These are phyloP conservation scores for Terfezia boudieri DNA, from an alignment of 495 filamentous ascomycete genomes.

Conservation along the genomic window DNA sequence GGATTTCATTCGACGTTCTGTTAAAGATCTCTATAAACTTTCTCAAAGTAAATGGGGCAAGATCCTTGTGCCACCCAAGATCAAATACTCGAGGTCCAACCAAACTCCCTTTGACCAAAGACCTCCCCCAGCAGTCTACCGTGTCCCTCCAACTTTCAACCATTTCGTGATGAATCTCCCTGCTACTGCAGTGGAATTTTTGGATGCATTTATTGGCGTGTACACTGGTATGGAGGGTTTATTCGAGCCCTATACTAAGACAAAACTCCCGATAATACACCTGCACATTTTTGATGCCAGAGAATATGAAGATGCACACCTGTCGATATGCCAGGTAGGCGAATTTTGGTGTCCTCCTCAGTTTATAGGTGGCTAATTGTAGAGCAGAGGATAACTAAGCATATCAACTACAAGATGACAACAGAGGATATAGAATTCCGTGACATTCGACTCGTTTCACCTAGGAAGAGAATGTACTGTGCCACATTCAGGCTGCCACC, in stretches of 20 bases:
- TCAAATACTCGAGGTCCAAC: slow-evolving; percentile 7
- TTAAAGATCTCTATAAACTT: slow-evolving; percentile 33
- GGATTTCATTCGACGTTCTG: slow-evolving; percentile 49
- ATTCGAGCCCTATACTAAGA: slow-evolving; percentile 35
- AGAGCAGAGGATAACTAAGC: slow-evolving; percentile 4
- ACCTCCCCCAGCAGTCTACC: slow-evolving; percentile 25
- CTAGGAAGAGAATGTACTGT: slow-evolving; percentile 91
- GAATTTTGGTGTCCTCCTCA: not conserved
- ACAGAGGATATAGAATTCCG: slow-evolving; percentile 40
- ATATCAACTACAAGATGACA: slow-evolving; percentile 14
- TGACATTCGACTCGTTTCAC: slow-evolving; percentile 73
- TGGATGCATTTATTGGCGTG: slow-evolving; percentile 63
- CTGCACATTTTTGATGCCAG: slow-evolving; percentile 32
- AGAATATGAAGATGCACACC: slow-evolving; percentile 2
- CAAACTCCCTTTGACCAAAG: slow-evolving; percentile 14
- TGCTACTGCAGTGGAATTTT: slow-evolving; percentile 62
- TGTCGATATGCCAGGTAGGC: not conserved
- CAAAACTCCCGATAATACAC: slow-evolving; percentile 57
- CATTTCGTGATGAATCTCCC: slow-evolving; percentile 98
- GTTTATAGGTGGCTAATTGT: not conserved
- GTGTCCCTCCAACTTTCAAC: slow-evolving; percentile 44
- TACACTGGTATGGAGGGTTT: slow-evolving; percentile 45
- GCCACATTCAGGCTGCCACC: slow-evolving; percentile 66
- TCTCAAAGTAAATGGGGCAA: slow-evolving; percentile 27
- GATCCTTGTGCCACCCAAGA: slow-evolving; percentile 18